phyloP scores from a whole-genome alignment of 148 eudicot species.

The Dysphania ambrosioides region DNA sequence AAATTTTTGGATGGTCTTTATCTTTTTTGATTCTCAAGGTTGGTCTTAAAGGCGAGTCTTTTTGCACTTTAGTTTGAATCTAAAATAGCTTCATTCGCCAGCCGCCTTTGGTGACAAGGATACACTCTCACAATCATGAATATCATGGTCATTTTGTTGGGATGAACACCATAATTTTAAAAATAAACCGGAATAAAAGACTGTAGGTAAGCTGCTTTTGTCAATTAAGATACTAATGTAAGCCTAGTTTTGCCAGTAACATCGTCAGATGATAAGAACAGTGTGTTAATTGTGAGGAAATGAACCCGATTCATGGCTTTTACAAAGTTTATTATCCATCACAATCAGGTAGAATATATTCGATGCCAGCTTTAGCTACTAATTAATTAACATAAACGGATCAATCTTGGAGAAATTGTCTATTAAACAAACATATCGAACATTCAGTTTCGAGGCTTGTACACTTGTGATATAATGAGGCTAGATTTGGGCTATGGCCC shows the following conservation, averaged over 20 bases:
- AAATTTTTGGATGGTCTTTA: constrained; percentile 22
- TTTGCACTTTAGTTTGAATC: constrained; percentile 47
- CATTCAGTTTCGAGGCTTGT: background rate
- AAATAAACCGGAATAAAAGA: background rate
- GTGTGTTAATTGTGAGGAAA: background rate
- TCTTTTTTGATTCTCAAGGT: constrained; percentile 50
- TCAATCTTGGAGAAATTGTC: background rate
- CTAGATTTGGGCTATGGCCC: background rate
- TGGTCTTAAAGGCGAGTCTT: constrained; percentile 46
- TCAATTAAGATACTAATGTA: background rate
- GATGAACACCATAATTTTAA: background rate
- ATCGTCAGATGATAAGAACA: background rate
- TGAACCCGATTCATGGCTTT: constrained; percentile 7
- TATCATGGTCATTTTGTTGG: background rate
- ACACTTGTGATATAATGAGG: background rate
- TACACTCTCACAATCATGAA: background rate
- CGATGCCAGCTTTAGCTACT: constrained; percentile 9
- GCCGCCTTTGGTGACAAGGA: constrained; percentile 32
- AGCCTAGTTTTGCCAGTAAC: background rate
- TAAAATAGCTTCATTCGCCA: constrained; percentile 30
- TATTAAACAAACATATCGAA: background rate
- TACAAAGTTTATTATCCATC: background rate
- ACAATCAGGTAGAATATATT: constrained; percentile 15
- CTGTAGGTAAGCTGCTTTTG: background rate
- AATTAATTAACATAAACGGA: background rate